phyloP scores from a whole-genome alignment of 352 stramenopile species.

The Globisporangium heterothallicum region DNA sequence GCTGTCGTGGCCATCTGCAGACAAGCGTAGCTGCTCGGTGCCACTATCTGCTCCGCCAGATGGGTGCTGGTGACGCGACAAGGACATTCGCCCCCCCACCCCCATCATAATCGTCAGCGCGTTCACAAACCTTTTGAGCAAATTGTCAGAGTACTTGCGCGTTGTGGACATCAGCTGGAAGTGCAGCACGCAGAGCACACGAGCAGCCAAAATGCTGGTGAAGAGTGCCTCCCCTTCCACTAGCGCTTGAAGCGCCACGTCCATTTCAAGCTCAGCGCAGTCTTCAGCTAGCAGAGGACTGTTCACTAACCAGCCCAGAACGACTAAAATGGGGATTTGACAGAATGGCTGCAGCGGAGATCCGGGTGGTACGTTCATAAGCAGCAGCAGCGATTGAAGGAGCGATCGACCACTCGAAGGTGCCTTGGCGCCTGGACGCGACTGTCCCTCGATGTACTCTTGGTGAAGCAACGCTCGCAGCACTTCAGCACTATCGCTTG shows the following conservation, averaged over 20 bases:
- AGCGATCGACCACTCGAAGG: constrained; percentile 5
- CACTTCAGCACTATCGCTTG: neutral
- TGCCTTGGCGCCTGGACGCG: too few species aligned
- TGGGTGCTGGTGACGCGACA: neutral
- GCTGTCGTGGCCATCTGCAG: constrained; percentile 9
- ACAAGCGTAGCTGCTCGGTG: constrained; percentile 2
- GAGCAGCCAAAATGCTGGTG: constrained; percentile 6
- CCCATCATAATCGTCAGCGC: constrained; percentile 9
- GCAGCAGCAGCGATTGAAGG: constrained; percentile 4
- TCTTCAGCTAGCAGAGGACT: constrained; percentile 1
- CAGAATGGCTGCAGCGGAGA: constrained; percentile 6
- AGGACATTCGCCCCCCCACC: neutral
- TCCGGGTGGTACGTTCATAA: constrained; percentile 4
- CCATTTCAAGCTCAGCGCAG: constrained; percentile 4
- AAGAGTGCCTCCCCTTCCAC: neutral
- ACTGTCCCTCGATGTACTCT: constrained; percentile 1
- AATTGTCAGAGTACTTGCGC: neutral
- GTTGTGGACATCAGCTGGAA: constrained; percentile 8
- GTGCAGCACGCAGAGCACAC: constrained; percentile 8
- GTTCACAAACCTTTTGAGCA: constrained; percentile 7
- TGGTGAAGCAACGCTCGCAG: constrained; percentile 5
- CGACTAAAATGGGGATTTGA: constrained; percentile 4
- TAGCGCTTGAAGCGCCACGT: constrained; percentile 5
- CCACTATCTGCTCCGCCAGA: neutral
- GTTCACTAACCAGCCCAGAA: constrained; percentile 12